Evolutionary conservation across 2,329 filamentous ascomycete genomes (phyloP).

Genomic region (Dactylellina cionopaga): DNA sequence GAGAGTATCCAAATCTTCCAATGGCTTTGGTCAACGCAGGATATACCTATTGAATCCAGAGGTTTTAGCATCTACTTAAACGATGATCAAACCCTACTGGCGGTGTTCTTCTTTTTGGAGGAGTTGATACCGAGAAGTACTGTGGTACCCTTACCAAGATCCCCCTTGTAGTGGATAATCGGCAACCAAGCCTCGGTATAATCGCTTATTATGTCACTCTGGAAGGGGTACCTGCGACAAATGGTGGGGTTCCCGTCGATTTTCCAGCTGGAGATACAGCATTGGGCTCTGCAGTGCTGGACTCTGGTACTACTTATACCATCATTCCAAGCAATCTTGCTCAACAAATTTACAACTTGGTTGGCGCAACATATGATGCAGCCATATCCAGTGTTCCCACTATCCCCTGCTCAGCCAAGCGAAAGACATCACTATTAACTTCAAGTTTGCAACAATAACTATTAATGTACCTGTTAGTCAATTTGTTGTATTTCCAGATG

Average conservation of each 20-base stretch:
- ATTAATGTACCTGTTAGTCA: constrained; percentile 60
- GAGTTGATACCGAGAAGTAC: constrained; percentile 75
- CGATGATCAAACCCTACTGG: constrained; percentile 71
- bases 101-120: constrained; percentile 78
- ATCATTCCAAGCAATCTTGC: constrained; percentile 74
- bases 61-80: constrained; percentile 81
- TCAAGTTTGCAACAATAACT: constrained; percentile 62
- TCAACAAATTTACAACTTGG: constrained; percentile 66
- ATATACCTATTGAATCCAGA: constrained; percentile 71
- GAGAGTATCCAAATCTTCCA: constrained; percentile 75
- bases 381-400: constrained; percentile 66
- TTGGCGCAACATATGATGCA: constrained; percentile 65
- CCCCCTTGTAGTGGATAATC: constrained; percentile 66
- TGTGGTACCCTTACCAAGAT: constrained; percentile 71
- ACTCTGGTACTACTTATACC: constrained; percentile 77
- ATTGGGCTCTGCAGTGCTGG: constrained; percentile 70
- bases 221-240: constrained; percentile 61
- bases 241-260: not conserved
- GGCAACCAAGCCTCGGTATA: constrained; percentile 67
- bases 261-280: not conserved
- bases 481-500: constrained; percentile 61
- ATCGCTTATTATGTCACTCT: constrained; percentile 53
- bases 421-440: constrained; percentile 65
- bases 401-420: constrained; percentile 65
- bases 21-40: constrained; percentile 71